Conservation (phyloP, 257 asterid species). For the Solanum megistacrolobum region DNA sequence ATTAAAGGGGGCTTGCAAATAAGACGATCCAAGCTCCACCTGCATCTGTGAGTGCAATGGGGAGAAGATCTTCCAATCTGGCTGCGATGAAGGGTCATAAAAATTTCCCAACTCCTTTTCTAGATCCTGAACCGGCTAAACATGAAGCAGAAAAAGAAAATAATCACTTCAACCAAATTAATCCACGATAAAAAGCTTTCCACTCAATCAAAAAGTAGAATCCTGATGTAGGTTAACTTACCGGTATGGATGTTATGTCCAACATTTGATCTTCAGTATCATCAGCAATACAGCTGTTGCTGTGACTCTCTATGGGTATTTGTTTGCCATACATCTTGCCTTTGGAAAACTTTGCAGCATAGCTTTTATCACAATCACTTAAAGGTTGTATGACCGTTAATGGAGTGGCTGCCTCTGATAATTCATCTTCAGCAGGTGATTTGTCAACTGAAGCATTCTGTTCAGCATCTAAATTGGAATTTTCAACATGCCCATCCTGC, state of each 20-base stretch:
- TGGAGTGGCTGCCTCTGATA: constrained; percentile 37
- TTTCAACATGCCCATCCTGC: constrained; percentile 43
- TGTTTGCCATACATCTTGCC: constrained; percentile 15
- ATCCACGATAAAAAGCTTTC: background rate
- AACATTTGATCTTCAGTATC: constrained; percentile 14
- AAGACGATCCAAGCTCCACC: constrained; percentile 45
- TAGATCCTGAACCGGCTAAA: constrained; percentile 62
- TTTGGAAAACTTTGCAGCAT: constrained; percentile 14
- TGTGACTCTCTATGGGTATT: constrained; percentile 10
- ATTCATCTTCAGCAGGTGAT: constrained; percentile 43
- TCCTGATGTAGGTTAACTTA: constrained; percentile 21
- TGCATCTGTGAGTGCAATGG: constrained; percentile 68
- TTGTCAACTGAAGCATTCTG: constrained; percentile 22
- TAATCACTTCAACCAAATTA: background rate
- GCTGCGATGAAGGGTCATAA: constrained; percentile 20
- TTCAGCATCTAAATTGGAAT: constrained; percentile 37
- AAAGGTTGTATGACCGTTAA: constrained; percentile 15
- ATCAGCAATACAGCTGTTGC: constrained; percentile 12
- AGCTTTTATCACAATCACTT: background rate
- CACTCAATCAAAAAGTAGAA: background rate
- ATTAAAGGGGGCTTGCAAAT: constrained; percentile 10
- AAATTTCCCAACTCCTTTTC: constrained; percentile 33
- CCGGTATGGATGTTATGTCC: constrained; percentile 34
- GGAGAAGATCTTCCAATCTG: constrained; percentile 54
- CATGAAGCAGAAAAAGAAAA: background rate